phyloP scores from a whole-genome alignment of 2,329 filamentous ascomycete species.

The Phaeomoniella chlamydospora region DNA sequence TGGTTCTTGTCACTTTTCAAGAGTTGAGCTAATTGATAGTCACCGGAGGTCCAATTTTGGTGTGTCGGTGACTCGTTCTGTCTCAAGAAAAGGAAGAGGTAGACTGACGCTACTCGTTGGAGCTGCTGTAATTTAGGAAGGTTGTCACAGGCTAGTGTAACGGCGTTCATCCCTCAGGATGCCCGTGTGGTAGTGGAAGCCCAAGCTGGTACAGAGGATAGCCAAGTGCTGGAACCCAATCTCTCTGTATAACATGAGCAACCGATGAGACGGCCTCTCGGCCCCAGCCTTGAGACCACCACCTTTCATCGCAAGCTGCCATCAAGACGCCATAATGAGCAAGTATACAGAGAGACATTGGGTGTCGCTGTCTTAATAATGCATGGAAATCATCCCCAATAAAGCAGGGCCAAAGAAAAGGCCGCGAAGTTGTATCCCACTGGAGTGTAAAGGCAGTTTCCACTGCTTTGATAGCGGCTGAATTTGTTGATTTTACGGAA shows the following conservation, averaged over 20 bases:
- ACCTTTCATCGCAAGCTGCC: slow-evolving; percentile 45
- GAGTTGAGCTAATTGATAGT: no score
- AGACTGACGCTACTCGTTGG: no score
- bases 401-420: slow-evolving; percentile 48
- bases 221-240: slow-evolving; percentile 8
- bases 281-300: slow-evolving; percentile 58
- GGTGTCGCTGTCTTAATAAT: slow-evolving; percentile 18
- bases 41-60: no score
- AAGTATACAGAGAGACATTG: slow-evolving; percentile 2
- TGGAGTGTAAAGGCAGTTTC: slow-evolving; percentile 15
- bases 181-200: no score
- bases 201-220: neutral
- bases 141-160: no score
- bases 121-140: no score
- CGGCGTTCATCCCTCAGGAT: no score
- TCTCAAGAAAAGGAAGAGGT: no score
- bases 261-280: slow-evolving; percentile 52
- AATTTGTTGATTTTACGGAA: slow-evolving; percentile 12
- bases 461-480: slow-evolving; percentile 10
- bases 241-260: slow-evolving; percentile 12
- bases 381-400: slow-evolving; percentile 44
- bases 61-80: no score
- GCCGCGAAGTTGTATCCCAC: slow-evolving; percentile 12
- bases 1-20: no score
- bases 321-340: slow-evolving; percentile 3